phyloP scores from a whole-genome alignment of 2,329 filamentous ascomycete species.

The Sporothrix globosa region DNA sequence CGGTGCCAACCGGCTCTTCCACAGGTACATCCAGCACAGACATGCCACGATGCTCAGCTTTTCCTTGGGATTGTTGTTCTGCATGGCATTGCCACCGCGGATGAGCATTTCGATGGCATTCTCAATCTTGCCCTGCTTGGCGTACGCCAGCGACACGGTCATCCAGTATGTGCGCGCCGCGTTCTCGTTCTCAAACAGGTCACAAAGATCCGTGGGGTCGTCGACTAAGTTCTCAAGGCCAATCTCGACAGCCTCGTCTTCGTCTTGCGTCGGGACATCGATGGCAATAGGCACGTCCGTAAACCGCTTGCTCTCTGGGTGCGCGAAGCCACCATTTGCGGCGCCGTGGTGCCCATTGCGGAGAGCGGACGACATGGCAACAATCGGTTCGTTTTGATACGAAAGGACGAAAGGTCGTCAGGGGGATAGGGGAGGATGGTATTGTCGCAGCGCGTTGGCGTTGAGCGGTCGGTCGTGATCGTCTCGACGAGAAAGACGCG shows the following conservation, averaged over 20 bases:
- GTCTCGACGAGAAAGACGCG: slow-evolving; percentile 18
- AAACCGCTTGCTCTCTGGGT: slow-evolving; percentile 60
- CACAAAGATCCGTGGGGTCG: slow-evolving; percentile 93
- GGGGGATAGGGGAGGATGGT: neutral
- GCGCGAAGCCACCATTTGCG: slow-evolving; percentile 45
- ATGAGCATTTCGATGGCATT: slow-evolving; percentile 75
- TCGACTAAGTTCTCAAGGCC: slow-evolving; percentile 89
- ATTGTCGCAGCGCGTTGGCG: slow-evolving; percentile 21
- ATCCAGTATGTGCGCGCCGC: slow-evolving; percentile 95
- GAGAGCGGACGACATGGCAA: slow-evolving; percentile 48
- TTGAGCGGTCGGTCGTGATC: neutral
- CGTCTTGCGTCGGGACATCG: slow-evolving; percentile 68
- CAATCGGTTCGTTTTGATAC: neutral
- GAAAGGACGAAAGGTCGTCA: neutral
- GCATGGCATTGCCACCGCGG: slow-evolving; percentile 72
- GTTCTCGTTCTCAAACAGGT: slow-evolving; percentile 89
- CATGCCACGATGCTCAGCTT: slow-evolving; percentile 82
- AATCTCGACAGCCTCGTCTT: slow-evolving; percentile 83
- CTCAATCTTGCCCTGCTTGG: slow-evolving; percentile 92
- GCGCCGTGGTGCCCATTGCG: slow-evolving; percentile 53
- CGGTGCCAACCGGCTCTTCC: slow-evolving; percentile 81
- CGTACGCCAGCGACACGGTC: slow-evolving; percentile 94
- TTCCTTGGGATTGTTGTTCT: slow-evolving; percentile 74
- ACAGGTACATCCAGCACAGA: slow-evolving; percentile 87
- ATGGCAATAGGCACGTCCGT: slow-evolving; percentile 67